These are phyloP conservation scores for Hysterium pulicare DNA, from an alignment of 2,329 filamentous ascomycete species.

Conservation along the genomic window DNA sequence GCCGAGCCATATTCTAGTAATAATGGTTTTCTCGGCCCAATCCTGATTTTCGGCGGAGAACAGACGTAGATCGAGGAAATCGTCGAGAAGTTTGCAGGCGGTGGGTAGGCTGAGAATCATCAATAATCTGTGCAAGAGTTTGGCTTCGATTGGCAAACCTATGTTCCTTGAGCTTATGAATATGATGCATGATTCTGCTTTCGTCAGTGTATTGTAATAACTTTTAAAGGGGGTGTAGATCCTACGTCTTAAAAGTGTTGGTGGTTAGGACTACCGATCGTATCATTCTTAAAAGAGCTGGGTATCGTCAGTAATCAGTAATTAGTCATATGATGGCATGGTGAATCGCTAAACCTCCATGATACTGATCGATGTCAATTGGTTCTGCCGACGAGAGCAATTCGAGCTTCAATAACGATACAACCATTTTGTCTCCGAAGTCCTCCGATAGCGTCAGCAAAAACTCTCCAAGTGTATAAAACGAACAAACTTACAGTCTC, in stretches of 20 bases:
- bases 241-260: conserved; percentile 58
- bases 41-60: conserved; percentile 47
- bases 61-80: conserved; percentile 60
- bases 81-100: conserved; percentile 54
- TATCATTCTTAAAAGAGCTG: conserved; percentile 61
- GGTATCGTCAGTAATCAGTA: conserved; percentile 8
- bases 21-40: conserved; percentile 67
- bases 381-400: conserved; percentile 50
- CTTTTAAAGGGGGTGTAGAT: conserved; percentile 1
- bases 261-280: conserved; percentile 58
- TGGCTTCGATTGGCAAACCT: conserved; percentile 16
- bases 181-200: conserved; percentile 58
- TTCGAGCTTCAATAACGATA: conserved; percentile 67
- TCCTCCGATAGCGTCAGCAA: conserved; percentile 33
- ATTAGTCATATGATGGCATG: background rate
- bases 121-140: conserved; percentile 1
- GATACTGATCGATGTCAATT: conserved; percentile 40
- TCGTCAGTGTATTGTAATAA: conserved; percentile 7
- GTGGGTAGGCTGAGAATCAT: conserved; percentile 28
- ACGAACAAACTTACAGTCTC: conserved; percentile 48
- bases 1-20: conserved; percentile 66
- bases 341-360: conserved; percentile 34
- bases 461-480: no score
- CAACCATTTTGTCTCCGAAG: conserved; percentile 61
- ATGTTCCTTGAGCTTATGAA: conserved; percentile 58